These are phyloP conservation scores for Leucogyrophana mollusca DNA, from an alignment of 768 basidiomycete genomes.

Conservation along the genomic window DNA sequence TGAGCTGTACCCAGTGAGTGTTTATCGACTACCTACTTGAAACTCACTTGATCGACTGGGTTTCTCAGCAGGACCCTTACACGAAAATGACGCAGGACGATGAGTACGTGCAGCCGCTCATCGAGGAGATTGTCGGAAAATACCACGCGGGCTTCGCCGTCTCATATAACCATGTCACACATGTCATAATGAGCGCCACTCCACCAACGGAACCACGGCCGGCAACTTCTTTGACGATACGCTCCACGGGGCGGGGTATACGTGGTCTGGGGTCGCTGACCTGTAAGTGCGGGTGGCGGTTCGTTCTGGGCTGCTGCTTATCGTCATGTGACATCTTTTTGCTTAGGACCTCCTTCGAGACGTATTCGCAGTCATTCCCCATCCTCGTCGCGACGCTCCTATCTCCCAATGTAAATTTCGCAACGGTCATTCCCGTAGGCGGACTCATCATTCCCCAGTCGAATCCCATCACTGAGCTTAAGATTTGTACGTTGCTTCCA, in stretches of 20 bases:
- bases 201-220: slow-evolving; percentile 19
- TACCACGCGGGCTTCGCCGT: slow-evolving; percentile 9
- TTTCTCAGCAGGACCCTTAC: slow-evolving; percentile 8
- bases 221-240: slow-evolving; percentile 12
- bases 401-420: slow-evolving; percentile 17
- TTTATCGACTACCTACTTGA: no score
- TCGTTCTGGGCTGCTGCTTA: not conserved
- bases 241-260: slow-evolving; percentile 24
- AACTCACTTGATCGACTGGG: no score
- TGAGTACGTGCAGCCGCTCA: slow-evolving; percentile 12
- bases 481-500: slow-evolving; percentile 12
- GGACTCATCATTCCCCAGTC: slow-evolving; percentile 19
- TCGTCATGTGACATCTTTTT: not conserved
- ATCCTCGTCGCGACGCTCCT: slow-evolving; percentile 25
- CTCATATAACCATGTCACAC: slow-evolving; percentile 8
- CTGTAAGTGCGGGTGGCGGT: slow-evolving; percentile 13
- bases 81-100: slow-evolving; percentile 11
- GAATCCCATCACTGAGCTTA: slow-evolving; percentile 25
- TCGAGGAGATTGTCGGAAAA: slow-evolving; percentile 18
- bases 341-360: slow-evolving; percentile 23
- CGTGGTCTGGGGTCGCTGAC: slow-evolving; percentile 23
- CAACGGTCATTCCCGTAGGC: slow-evolving; percentile 7
- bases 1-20: no score
- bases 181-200: slow-evolving; percentile 8
- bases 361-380: slow-evolving; percentile 32